Conservation (phyloP, 768 basidiomycete genomes). For the Mycena polygramma region DNA sequence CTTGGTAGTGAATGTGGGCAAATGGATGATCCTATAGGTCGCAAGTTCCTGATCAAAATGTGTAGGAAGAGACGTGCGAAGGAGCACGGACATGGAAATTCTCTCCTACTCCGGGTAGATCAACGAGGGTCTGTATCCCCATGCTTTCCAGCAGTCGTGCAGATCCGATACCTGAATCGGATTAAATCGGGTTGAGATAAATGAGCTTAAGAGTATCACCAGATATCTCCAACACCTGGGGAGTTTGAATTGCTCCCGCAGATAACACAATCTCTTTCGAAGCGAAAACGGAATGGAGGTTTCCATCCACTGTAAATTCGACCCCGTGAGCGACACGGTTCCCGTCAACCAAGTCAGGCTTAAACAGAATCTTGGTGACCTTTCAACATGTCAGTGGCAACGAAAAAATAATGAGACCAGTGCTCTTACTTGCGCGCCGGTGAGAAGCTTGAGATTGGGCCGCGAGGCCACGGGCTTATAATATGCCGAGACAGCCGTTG, state of each 20-base stretch:
- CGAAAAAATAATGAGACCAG: neutral
- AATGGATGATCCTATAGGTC: neutral
- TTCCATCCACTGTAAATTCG: conserved; percentile 10
- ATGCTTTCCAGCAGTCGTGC: conserved; percentile 26
- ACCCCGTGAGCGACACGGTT: conserved; percentile 20
- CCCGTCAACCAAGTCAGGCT: conserved; percentile 3
- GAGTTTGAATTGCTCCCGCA: conserved; percentile 18
- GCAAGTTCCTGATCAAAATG: no score
- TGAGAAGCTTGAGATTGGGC: conserved; percentile 18
- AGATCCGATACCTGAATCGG: conserved; percentile 39
- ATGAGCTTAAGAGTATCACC: neutral
- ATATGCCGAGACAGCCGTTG: conserved; percentile 18
- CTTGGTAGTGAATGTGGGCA: conserved; percentile 3
- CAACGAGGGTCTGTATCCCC: conserved; percentile 41
- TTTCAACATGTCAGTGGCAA: neutral
- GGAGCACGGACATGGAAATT: conserved; percentile 40
- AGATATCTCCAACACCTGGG: conserved; percentile 26
- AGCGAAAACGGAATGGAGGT: neutral
- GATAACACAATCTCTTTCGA: conserved; percentile 20
- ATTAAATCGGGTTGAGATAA: no score
- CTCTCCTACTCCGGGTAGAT: conserved; percentile 49
- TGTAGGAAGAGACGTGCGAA: no score
- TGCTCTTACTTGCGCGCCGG: conserved; percentile 17
- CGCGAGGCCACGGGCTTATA: conserved; percentile 12
- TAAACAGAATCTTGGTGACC: conserved; percentile 29